phyloP scores from a whole-genome alignment of 805 yeast species.

The Ogataea siamensis region DNA sequence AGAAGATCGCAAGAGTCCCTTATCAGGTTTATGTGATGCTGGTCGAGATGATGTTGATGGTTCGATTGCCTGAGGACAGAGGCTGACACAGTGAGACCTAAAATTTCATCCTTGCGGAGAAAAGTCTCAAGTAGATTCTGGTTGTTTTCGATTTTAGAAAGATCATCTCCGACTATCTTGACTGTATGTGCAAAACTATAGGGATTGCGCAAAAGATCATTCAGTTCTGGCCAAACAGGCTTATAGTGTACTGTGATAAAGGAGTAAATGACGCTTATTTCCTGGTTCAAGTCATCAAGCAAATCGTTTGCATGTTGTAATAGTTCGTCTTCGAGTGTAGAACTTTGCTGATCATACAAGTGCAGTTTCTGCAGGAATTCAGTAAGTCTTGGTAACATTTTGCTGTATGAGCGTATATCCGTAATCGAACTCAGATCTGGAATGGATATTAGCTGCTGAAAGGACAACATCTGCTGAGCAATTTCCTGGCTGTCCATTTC shows the following conservation, averaged over 20 bases:
- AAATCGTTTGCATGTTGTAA: constrained; percentile 53
- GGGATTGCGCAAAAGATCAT: constrained; percentile 58
- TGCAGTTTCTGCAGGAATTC: constrained; percentile 26
- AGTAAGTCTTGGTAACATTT: constrained; percentile 25
- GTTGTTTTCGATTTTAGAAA: constrained; percentile 12
- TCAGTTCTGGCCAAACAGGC: constrained; percentile 70
- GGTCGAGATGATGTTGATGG: constrained; percentile 22
- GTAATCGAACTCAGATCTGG: constrained; percentile 20
- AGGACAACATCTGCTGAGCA: constrained; percentile 2
- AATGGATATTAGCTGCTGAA: constrained; percentile 14
- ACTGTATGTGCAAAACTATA: constrained; percentile 58
- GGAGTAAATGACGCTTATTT: constrained; percentile 47
- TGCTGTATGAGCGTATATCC: constrained; percentile 29
- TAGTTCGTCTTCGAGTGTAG: constrained; percentile 46
- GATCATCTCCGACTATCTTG: constrained; percentile 44
- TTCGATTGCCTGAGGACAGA: constrained; percentile 38
- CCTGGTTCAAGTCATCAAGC: constrained; percentile 53
- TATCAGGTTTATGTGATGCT: constrained; percentile 38
- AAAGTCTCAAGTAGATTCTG: constrained; percentile 40
- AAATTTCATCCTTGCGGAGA: constrained; percentile 60
- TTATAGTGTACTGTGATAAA: constrained; percentile 53
- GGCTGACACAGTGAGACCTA: constrained; percentile 74
- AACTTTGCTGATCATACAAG: constrained; percentile 30
- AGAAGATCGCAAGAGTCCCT: constrained; percentile 47
- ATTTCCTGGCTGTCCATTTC: not conserved